Evolutionary conservation across 2,329 filamentous ascomycete species (phyloP), one percentile per base, ranked within the genome.

Genomic region (Colletotrichum costaricense): DNA sequence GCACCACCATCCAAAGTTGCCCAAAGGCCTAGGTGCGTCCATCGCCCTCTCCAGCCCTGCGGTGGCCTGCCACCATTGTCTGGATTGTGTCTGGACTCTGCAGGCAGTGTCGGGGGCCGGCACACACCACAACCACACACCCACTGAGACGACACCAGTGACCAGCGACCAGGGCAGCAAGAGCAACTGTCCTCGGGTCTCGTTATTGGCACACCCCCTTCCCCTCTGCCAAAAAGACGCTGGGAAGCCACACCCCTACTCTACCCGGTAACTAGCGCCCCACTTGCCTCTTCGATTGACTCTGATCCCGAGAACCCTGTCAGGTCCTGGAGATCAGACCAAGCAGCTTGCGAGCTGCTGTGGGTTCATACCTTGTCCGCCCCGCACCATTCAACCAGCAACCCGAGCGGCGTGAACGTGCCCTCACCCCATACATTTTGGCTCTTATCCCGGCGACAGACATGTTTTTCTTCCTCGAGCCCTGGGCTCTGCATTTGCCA

Each of bases 311-410:
- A 71, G 67, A 71, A 56, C 76, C 77, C 76, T 77, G 75, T 75
- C 35, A 38, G 57, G 72, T 59, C 75, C 67, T 81, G 76, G 75
- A 74, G 77, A 83, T 83, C 81, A 81, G 77, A 75, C 78, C 80
- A 81, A 81, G 81, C 75, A 77, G 80, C 67, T 76, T 69, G 63
- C 67, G 72, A 82, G 82, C 79, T 80, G 60, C n/a, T 49, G 69
- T 80, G 77, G 67, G 71, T 58, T 70, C 75, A 67, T 75, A 62
- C 68, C 64, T 67, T 63, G n/a, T 33, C 14, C 28, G 28, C n/a
- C 7, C 52, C 46, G n/a, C n/a, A 28, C n/a, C 11, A 7, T 24
- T 35, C n/a, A 30, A 6, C 60, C 42, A 16, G 46, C 14, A 24
- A 12, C 4, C 19, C 12, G 3, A 3, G 22, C 35, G 14, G 2